A percentile compares a stretch with the other conserved stretches of the same genome.
Conservation (phyloP, 495 filamentous ascomycete genomes). For the Penicillium steckii region DNA sequence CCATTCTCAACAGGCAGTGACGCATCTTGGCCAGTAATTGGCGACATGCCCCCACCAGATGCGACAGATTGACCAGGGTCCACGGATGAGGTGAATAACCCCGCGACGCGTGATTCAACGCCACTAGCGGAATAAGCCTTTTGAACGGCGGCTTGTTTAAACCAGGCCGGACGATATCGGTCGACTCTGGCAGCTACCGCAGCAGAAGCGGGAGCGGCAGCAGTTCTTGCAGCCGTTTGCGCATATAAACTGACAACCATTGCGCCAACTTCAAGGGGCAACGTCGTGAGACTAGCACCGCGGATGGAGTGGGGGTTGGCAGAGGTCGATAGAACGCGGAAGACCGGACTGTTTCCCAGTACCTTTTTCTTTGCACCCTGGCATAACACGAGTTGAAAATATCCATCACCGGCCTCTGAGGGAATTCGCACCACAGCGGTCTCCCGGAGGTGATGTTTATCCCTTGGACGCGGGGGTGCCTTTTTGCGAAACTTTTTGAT, state of each 20-base stretch:
- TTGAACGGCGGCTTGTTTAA: slow-evolving; percentile 39
- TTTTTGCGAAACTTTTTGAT: slow-evolving; percentile 59
- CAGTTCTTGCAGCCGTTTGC: slow-evolving; percentile 43
- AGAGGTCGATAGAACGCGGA: slow-evolving; percentile 62
- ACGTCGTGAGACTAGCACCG: slow-evolving; percentile 60
- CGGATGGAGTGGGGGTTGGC: slow-evolving; percentile 56
- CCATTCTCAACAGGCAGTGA: slow-evolving; percentile 42
- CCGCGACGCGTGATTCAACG: slow-evolving; percentile 32
- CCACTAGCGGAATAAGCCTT: slow-evolving; percentile 42
- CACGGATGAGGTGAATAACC: slow-evolving; percentile 16
- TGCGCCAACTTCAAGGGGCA: slow-evolving; percentile 63
- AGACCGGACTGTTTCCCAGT: slow-evolving; percentile 62
- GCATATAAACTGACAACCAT: slow-evolving; percentile 56
- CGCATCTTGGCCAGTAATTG: slow-evolving; percentile 2
- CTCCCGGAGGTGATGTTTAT: slow-evolving; percentile 54
- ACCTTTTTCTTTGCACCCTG: slow-evolving; percentile 50
- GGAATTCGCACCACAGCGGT: slow-evolving; percentile 64
- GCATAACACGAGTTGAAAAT: slow-evolving; percentile 64
- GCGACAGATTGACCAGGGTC: slow-evolving; percentile 14
- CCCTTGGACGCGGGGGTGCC: slow-evolving; percentile 33
- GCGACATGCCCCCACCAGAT: slow-evolving; percentile 13
- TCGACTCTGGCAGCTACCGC: slow-evolving; percentile 38
- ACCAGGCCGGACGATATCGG: slow-evolving; percentile 35
- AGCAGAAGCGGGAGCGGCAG: slow-evolving; percentile 46
- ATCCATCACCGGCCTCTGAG: slow-evolving; percentile 60